Conservation (phyloP, 2,329 filamentous ascomycete genomes). For the Apiospora hydei region DNA sequence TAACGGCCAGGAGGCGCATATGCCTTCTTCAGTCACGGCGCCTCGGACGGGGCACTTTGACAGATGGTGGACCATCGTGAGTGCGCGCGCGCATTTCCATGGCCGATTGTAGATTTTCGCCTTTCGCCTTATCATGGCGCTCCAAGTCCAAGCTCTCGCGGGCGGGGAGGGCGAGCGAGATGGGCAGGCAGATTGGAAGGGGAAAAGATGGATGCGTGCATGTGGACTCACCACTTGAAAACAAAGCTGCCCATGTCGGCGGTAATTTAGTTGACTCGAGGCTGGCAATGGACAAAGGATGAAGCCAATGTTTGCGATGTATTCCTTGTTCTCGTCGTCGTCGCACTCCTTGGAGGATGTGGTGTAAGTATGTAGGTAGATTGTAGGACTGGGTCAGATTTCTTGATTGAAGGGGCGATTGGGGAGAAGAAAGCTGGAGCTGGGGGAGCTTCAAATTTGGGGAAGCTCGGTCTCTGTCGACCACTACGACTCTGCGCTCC, state of each 20-base stretch:
- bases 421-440: conserved; percentile 17
- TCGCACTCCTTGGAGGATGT: conserved; percentile 1
- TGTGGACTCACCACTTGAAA: conserved; percentile 70
- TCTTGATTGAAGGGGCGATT: conserved; percentile 20
- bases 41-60: conserved; percentile 1
- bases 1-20: conserved; percentile 18
- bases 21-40: conserved; percentile 10
- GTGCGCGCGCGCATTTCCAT: conserved; percentile 4
- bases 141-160: background rate
- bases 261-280: background rate
- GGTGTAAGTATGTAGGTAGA: conserved; percentile 10
- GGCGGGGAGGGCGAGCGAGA: conserved; percentile 16
- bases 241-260: conserved; percentile 70
- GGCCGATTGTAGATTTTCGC: background rate
- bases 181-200: conserved; percentile 21
- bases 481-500: background rate
- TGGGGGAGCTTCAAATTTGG: conserved; percentile 15
- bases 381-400: conserved; percentile 22
- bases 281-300: conserved; percentile 5
- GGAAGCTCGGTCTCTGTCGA: background rate
- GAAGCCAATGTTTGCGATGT: background rate
- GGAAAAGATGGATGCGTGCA: conserved; percentile 6
- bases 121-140: background rate
- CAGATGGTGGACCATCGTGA: conserved; percentile 9
- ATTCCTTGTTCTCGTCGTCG: background rate